Evolutionary conservation across 495 filamentous ascomycete genomes (phyloP), one percentile per base, ranked within the genome.

Genomic region (Tetracladium setigerum): DNA sequence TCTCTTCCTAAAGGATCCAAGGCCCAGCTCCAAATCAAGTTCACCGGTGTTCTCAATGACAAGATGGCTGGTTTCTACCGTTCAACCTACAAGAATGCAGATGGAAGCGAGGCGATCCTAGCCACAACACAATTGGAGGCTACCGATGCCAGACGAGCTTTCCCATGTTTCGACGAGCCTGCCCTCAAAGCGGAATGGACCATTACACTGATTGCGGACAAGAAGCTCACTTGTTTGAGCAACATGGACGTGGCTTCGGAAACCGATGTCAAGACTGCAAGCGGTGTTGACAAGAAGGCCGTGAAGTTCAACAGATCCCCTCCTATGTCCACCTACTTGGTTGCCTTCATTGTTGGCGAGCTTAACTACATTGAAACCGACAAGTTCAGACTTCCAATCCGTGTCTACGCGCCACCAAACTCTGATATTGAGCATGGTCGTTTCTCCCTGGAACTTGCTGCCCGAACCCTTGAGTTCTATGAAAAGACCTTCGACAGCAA

Each of bases 301-400:
- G 87, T 97, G 13, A 76, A 79, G 0, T 98, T 98, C 56, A 86
- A 95, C 52, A 77, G 73, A 42, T 89, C 84, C 11, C 92, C 92
- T 0, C 72, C 89, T 47, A 98, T 98, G 92, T 95, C 89, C 63
- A 95, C 92, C n/a, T 95, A 95, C 66, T 81, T 98, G 24, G 70
- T 95, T 19, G 91, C 92, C 13, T 98, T 92, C 92, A 91, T 91
- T 16, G 77, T 95, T 47, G 92, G 94, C 50, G 92, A 97, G 60
- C 95, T 98, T 50, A 91, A 95, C 63, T 95, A 95, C 59, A 79
- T 96, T 34, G 92, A 98, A 65, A 84, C 81, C 38, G 92, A 87
- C 51, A 86, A 86, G 66, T 81, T 76, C 45, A 27, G 22, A 27
- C 72, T 97, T 17, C 92, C 92, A n/a, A 88, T 96, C 6, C 80